Base-by-base conservation (phyloP, 2,329 filamentous ascomycete species). In the Cadophora malorum region DNA sequence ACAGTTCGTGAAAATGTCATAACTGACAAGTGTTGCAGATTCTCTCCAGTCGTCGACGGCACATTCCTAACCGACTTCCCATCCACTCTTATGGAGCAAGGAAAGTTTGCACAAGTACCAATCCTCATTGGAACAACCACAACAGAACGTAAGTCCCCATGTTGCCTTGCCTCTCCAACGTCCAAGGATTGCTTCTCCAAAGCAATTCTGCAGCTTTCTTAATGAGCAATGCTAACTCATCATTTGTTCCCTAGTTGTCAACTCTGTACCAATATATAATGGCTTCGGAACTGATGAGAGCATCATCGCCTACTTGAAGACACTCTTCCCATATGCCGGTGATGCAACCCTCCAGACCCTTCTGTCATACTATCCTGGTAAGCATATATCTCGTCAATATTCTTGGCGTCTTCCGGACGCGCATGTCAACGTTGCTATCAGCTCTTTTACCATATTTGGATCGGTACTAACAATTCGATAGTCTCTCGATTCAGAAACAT, bases 121-220 rank as follows among this genome's bases (percentile, higher is more conserved):
- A 61, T 67, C 1, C 28, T 72, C 25, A 67, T 67, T 19, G 68
- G 70, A 9, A 64, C 65, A 8, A 68, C 67, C 10, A 70, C 63
- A 21, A 38, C 64, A 35, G 69, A 71, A 38, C 58, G 52, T 55
- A 16, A 55, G 52, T 55, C 28, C 14, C 8, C 14, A 12, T 6
- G 33, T 55, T 21, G 7, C 45, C 6, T 8, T 38, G 1, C 19
- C 19, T 47, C 45, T n/a, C 5, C 19, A 19, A 47, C 4, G 12
- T 4, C 21, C 45, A n/a, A n/a, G 19, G 45, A 21, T 4, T 4
- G 45, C 45, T 21, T n/a, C n/a, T 49, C 45, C 21, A 49, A 19
- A n/a, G 8, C 5, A 8, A 6, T 21, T 21, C 45, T 49, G 6
- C 19, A 49, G n/a, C 5, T 7, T 5, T 49, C 45, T 49, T 49